Base-by-base conservation (phyloP, 2,329 filamentous ascomycete genomes). In the Furcasterigmium sp. region DNA sequence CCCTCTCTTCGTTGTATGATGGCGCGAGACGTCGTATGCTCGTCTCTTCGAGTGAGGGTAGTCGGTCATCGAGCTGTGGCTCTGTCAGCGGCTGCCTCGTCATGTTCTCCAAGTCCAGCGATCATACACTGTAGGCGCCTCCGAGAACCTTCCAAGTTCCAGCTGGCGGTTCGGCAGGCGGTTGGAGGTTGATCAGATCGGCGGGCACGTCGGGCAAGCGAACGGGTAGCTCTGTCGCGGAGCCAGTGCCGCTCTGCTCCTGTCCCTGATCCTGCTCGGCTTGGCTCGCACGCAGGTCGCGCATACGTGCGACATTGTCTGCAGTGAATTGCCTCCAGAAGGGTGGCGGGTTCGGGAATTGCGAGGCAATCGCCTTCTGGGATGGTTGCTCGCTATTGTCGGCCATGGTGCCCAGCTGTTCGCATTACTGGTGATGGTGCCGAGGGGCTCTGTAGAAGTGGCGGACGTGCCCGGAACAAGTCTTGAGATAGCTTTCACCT, bases 271-370 rank as follows among this genome's bases (percentile, higher is more conserved):
- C n/a, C n/a, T n/a, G n/a, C n/a, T n/a, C n/a, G 23, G 64, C 58
- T 45, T 68, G 60, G 2, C 65, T 54, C 37, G 61, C 60, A 40
- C 67, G 69, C 13, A 78, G 53, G 18, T 66, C 61, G 6, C 68
- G 62, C 43, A 76, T 64, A 4, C 79, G 80, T 13, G 78, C 66
- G 41, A 87, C 56, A 57, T 91, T 94, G 21, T 85, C 80, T 3
- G 80, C 63, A 0, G 88, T 95, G 65, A 97, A 97, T 61, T 87
- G 76, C 53, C 85, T 84, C 82, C 87, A 97, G 68, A 96, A 95
- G 1, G 85, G 83, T 20, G 93, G 93, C 20, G 93, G 93, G 41
- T 85, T 80, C 19, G 93, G 91, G 60, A 90, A 95, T 32, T 84
- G 80, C 19, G 85, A 80, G 20, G 81, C 74, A 54, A 76, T 63